Evolutionary conservation across 2,329 filamentous ascomycete genomes (phyloP).

Genomic region (Emericellopsis cladophorae): DNA sequence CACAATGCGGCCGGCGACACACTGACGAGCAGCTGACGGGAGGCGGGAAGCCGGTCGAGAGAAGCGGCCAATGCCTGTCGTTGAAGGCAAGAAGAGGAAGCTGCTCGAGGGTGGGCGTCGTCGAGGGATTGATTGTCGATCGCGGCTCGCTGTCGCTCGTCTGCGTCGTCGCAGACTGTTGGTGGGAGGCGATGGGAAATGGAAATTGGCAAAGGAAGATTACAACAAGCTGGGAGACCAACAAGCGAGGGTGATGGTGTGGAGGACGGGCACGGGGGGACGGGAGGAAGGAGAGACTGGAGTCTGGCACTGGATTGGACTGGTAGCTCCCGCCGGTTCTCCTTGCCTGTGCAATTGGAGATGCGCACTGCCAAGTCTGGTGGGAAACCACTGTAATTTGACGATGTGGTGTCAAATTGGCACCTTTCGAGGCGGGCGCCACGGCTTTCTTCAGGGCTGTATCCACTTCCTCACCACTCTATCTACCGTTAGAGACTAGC

Average conservation of each 20-base stretch:
- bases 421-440: too few species aligned
- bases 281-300: not conserved
- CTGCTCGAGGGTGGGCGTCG: too few species aligned
- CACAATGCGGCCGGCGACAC: slow-evolving; percentile 1
- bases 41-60: not conserved
- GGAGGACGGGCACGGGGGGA: not conserved
- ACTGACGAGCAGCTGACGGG: not conserved
- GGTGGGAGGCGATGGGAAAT: not conserved
- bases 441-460: too few species aligned
- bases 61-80: not conserved
- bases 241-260: not conserved
- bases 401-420: too few species aligned
- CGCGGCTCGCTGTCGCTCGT: too few species aligned
- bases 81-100: too few species aligned
- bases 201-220: not conserved
- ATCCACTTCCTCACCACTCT: too few species aligned
- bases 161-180: not conserved
- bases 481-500: not conserved
- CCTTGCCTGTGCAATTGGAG: too few species aligned
- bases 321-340: too few species aligned
- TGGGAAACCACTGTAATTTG: too few species aligned
- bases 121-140: too few species aligned
- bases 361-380: too few species aligned
- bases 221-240: not conserved
- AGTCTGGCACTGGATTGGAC: not conserved